A percentile compares a stretch with the other conserved stretches of the same genome.
Conservation (phyloP, 768 basidiomycete genomes). For the Suillus brevipes region DNA sequence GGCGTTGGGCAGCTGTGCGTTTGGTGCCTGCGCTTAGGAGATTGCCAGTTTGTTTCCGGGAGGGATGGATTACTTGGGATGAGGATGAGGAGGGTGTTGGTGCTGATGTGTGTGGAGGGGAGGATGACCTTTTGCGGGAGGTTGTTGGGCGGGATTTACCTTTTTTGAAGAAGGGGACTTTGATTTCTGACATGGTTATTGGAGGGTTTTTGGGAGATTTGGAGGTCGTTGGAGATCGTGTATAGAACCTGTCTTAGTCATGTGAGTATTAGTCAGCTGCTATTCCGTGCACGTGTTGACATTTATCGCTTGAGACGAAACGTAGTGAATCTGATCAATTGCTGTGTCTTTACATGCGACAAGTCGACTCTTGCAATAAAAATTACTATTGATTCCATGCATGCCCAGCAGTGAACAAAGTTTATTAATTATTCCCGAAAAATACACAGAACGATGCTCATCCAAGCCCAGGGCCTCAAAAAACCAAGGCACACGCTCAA, state of each 20-base stretch:
- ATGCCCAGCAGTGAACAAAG: neutral
- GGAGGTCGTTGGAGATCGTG: neutral
- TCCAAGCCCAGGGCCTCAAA: neutral
- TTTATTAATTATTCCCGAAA: neutral
- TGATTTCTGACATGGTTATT: conserved; percentile 39
- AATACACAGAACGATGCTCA: neutral
- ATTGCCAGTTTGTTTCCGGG: conserved; percentile 64
- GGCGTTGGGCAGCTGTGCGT: conserved; percentile 52
- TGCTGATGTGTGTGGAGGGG: conserved; percentile 33
- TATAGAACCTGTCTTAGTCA: conserved; percentile 8
- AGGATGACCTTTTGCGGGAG: conserved; percentile 70
- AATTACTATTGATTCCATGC: neutral
- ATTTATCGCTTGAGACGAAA: neutral
- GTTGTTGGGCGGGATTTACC: conserved; percentile 78
- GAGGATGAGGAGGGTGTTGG: conserved; percentile 38
- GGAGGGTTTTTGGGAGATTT: neutral
- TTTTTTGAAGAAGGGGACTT: conserved; percentile 89
- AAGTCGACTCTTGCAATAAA: neutral
- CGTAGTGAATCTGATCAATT: neutral
- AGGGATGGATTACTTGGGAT: conserved; percentile 78
- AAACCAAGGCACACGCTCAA: neutral
- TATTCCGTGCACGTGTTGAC: too few species aligned
- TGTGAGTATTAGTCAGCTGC: conserved; percentile 1
- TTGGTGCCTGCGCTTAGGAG: conserved; percentile 80
- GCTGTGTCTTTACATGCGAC: neutral